These are phyloP conservation scores for Lithohypha guttulata DNA, from an alignment of 2,329 filamentous ascomycete species.

Conservation along the genomic window DNA sequence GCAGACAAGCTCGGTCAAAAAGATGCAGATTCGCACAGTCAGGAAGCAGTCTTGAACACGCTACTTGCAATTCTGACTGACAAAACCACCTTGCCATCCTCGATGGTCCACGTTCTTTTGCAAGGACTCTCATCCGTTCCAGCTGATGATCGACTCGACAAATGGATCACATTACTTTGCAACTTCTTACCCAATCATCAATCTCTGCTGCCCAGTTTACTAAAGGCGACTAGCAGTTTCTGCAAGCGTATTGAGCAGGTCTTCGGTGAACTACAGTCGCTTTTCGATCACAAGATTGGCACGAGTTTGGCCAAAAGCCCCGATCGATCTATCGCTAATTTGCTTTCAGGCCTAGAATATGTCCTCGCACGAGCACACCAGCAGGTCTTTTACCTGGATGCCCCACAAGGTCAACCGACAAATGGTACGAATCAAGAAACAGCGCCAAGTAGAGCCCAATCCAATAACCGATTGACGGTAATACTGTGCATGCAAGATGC, in stretches of 20 bases:
- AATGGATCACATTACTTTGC: slow-evolving; percentile 78
- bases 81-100: slow-evolving; percentile 3
- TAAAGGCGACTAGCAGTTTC: slow-evolving; percentile 82
- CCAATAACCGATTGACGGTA: slow-evolving; percentile 86
- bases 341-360: slow-evolving; percentile 88
- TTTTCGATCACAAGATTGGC: background rate
- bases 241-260: slow-evolving; percentile 58
- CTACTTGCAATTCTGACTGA: slow-evolving; percentile 15
- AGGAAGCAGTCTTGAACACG: slow-evolving; percentile 16
- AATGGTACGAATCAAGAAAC: slow-evolving; percentile 49
- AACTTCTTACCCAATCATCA: slow-evolving; percentile 77
- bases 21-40: slow-evolving; percentile 9
- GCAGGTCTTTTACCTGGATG: slow-evolving; percentile 49
- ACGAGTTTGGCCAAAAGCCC: slow-evolving; percentile 23
- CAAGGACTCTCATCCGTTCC: slow-evolving; percentile 64
- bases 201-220: slow-evolving; percentile 71
- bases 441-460: slow-evolving; percentile 51
- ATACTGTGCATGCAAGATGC: slow-evolving; percentile 95
- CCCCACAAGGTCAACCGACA: slow-evolving; percentile 55
- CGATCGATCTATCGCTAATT: slow-evolving; percentile 48
- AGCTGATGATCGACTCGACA: slow-evolving; percentile 71
- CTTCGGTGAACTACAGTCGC: slow-evolving; percentile 4
- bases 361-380: slow-evolving; percentile 81
- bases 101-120: slow-evolving; percentile 5
- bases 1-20: slow-evolving; percentile 12